A percentile compares a stretch with the other conserved stretches of the same genome.
Conservation (phyloP, 306 rosid species). For the Gastrolobium villosum region DNA sequence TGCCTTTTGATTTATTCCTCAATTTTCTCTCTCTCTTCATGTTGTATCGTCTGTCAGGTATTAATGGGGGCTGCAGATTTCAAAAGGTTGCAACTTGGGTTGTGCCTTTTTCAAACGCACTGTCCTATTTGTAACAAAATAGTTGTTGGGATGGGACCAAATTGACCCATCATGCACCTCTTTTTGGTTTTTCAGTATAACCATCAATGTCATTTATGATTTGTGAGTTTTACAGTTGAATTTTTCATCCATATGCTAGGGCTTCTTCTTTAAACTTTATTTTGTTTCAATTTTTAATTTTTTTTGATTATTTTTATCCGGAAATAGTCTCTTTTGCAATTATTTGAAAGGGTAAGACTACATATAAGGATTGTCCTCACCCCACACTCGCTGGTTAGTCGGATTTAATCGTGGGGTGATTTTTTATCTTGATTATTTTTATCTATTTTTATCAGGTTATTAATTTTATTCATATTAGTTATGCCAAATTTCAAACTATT, state of each 20-base stretch:
- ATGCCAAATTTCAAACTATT: too few relatives aligned
- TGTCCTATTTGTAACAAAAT: conserved; percentile 67
- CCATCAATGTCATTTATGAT: conserved; percentile 75
- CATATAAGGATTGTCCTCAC: too few relatives aligned
- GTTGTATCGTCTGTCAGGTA: conserved; percentile 62
- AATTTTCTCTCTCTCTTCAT: conserved; percentile 56
- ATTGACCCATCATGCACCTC: conserved; percentile 67
- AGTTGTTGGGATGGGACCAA: conserved; percentile 92
- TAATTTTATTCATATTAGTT: not conserved
- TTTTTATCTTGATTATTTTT: not conserved
- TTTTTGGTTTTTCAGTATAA: conserved; percentile 65
- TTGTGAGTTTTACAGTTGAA: conserved; percentile 60
- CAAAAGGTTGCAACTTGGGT: conserved; percentile 76
- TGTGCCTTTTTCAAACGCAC: conserved; percentile 73
- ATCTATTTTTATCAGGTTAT: conserved; percentile 41
- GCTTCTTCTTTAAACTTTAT: conserved; percentile 33
- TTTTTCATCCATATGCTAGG: conserved; percentile 49
- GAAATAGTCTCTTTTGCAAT: too few relatives aligned
- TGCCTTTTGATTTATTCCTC: conserved; percentile 30
- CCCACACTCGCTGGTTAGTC: too few relatives aligned
- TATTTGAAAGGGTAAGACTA: too few relatives aligned
- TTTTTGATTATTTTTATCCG: conserved; percentile 1
- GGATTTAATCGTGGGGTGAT: too few relatives aligned
- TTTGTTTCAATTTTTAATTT: not conserved
- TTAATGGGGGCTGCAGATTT: conserved; percentile 74